Base-by-base conservation (phyloP, 345 rosid species). In the Murraya koenigii region DNA sequence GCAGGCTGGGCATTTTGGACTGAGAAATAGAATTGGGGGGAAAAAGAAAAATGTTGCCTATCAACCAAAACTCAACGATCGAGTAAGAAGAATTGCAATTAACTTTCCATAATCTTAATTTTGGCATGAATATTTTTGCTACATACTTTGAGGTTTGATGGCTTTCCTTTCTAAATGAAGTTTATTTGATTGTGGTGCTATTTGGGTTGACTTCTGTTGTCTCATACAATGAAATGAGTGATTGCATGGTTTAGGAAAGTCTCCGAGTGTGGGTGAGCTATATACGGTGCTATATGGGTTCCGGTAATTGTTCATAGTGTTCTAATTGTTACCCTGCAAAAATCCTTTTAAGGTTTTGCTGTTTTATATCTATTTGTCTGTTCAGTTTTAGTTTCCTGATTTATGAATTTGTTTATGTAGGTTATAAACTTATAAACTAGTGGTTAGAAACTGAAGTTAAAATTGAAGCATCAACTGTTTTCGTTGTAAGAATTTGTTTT, bases 1-100 rank as follows among this genome's bases (percentile, higher is more conserved):
- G 80, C 87, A 97, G 99, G 77, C 77, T 22, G 94, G 93, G 76
- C 90, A 94, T 54, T 89, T 81, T 82, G 88, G 84, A 60, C 77
- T 90, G 81, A 88, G 89, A 88, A 94, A 71, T 84, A 90, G 92
- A 82, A 90, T 90, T 72, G 35, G 4, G 97, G 93, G 41, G 93
- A 93, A 90, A 97, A 97, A 93, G 89, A 97, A 97, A 85, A 85
- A 30, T 1, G 32, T 91, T 74, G 87, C 95, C 72, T 97, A 97
- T 86, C 82, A 85, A 69, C 95, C 84, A 70, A 98, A 94, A 76
- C 85, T 94, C 77, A 97, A 94, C 84, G 99, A 97, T 79, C 99
- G 93, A 80, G 99, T 94, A 85, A 89, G 35, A 33, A 33, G 80
- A 81, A 77, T 32, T 74, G 19, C 63, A 44, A 22, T 28, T 69